These are phyloP conservation scores for Cercophora newfieldiana DNA, from an alignment of 495 filamentous ascomycete species.

Conservation along the genomic window DNA sequence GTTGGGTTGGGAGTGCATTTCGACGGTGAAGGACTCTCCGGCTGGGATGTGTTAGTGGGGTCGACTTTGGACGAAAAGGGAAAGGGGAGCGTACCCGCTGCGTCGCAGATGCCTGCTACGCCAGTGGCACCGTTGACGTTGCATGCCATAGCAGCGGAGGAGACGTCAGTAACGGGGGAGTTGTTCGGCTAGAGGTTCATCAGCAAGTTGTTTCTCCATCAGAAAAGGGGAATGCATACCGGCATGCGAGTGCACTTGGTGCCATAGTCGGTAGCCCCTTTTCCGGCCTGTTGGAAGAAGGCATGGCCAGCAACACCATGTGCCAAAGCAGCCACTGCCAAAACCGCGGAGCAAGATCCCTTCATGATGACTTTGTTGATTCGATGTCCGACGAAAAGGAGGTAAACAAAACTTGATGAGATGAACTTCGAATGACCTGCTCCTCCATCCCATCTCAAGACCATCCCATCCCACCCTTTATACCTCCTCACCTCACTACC, in stretches of 20 bases:
- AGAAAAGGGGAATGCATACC: constrained; percentile 37
- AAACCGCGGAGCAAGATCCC: constrained; percentile 12
- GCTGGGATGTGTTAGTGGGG: constrained; percentile 42
- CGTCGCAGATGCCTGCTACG: constrained; percentile 33
- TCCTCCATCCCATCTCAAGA: not conserved
- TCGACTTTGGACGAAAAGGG: constrained; percentile 36
- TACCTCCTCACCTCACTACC: not conserved
- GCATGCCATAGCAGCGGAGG: constrained; percentile 37
- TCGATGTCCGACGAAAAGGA: not conserved
- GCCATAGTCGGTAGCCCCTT: constrained; percentile 21
- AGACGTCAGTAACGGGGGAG: constrained; percentile 43
- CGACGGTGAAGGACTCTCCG: constrained; percentile 46
- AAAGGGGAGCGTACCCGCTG: constrained; percentile 26
- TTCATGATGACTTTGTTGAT: constrained; percentile 22
- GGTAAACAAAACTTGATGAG: not conserved
- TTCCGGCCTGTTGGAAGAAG: constrained; percentile 43
- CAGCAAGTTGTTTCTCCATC: constrained; percentile 16
- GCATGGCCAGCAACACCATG: constrained; percentile 31
- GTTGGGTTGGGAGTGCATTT: constrained; percentile 52
- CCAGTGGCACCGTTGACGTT: constrained; percentile 41
- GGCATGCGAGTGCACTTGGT: constrained; percentile 26
- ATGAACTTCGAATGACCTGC: not conserved
- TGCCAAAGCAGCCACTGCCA: constrained; percentile 19
- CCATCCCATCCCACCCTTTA: not conserved
- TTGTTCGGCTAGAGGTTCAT: constrained; percentile 40